phyloP scores from a whole-genome alignment of 345 rosid species.

The Euphorbia peplus region DNA sequence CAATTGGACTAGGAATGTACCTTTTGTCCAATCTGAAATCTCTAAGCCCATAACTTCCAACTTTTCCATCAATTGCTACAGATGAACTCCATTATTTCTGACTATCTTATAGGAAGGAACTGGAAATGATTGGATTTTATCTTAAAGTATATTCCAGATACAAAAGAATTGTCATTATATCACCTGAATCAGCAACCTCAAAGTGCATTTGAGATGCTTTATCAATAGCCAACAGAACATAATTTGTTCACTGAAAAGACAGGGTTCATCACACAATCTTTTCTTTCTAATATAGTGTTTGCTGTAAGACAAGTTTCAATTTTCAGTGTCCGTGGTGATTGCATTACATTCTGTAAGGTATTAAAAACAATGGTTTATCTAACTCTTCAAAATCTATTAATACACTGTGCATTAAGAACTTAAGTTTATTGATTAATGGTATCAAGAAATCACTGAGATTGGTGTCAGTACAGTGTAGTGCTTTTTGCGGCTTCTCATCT shows the following conservation, averaged over 20 bases:
- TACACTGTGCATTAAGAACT: background rate
- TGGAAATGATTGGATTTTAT: background rate
- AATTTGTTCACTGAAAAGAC: background rate
- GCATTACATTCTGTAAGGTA: conserved; percentile 4
- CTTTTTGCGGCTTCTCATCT: conserved; percentile 3
- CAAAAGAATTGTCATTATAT: background rate
- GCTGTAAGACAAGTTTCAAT: background rate
- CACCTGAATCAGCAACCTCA: background rate
- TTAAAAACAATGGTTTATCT: conserved; percentile 2
- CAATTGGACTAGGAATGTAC: no score
- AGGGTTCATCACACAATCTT: background rate
- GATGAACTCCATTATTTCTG: no score
- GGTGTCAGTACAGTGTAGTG: conserved; percentile 8
- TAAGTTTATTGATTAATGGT: background rate
- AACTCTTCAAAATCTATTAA: background rate
- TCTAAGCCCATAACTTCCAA: background rate
- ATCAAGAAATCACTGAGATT: background rate
- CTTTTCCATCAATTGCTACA: background rate
- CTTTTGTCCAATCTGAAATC: background rate
- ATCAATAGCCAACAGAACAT: background rate
- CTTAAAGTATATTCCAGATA: background rate
- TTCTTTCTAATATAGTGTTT: background rate
- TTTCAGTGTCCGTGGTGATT: conserved; percentile 1
- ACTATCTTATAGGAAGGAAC: background rate
- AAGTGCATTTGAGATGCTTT: background rate